Conservation (phyloP, 1,284 basidiomycete species). For the Entoloma clypeatum region DNA sequence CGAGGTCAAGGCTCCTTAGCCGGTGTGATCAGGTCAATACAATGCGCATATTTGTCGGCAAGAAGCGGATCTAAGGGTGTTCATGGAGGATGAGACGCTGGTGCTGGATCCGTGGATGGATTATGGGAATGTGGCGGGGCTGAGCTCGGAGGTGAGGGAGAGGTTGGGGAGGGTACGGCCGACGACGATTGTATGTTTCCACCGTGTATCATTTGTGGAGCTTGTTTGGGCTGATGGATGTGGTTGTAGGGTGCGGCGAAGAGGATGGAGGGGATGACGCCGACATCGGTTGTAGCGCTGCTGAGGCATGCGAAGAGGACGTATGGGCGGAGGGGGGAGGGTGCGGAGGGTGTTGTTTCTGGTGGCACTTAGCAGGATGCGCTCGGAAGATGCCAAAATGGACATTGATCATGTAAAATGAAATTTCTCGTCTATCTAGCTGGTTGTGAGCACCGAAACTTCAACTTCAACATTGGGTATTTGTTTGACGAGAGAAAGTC, state of each 20-base stretch:
- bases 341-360: not conserved
- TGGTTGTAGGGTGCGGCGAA: slow-evolving; percentile 70
- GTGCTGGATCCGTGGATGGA: slow-evolving; percentile 67
- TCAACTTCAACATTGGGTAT: too few relatives aligned
- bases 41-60: slow-evolving; percentile 63
- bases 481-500: too few relatives aligned
- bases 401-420: too few relatives aligned
- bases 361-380: not conserved
- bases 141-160: slow-evolving; percentile 77
- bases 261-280: slow-evolving; percentile 86
- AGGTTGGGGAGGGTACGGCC: slow-evolving; percentile 60
- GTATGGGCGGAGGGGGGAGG: slow-evolving; percentile 2
- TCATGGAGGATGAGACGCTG: slow-evolving; percentile 75
- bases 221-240: not conserved
- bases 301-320: slow-evolving; percentile 59
- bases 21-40: slow-evolving; percentile 47
- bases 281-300: slow-evolving; percentile 60
- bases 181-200: slow-evolving; percentile 59
- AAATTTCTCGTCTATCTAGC: too few relatives aligned
- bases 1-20: not conserved
- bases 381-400: too few relatives aligned
- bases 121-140: slow-evolving; percentile 60
- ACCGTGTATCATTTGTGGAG: not conserved
- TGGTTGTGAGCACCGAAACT: too few relatives aligned
- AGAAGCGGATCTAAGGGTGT: slow-evolving; percentile 71